Evolutionary conservation across 2,329 filamentous ascomycete species (phyloP), one percentile per base, ranked within the genome.

Genomic region (Pyrenochaeta sp.): DNA sequence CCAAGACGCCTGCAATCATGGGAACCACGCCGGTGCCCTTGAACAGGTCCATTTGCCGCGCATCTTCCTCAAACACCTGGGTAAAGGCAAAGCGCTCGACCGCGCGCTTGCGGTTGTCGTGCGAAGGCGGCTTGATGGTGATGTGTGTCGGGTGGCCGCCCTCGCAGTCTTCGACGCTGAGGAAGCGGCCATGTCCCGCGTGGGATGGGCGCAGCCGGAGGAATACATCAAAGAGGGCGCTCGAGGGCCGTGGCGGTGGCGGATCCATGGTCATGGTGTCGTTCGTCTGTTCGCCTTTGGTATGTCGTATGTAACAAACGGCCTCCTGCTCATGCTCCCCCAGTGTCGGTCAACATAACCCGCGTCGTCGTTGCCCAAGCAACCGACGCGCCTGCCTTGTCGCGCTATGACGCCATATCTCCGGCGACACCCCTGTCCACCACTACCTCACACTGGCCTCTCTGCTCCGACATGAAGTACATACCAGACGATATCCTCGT

Each of bases 81-180:
- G 95, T 99, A 71, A 99, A 99, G 1, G 89, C 91, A 73, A 98
- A 99, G 72, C 90, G 92, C 75, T 99, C 95, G 31, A 97, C 87
- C 1, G 93, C 92, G 40, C 93, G 87, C 64, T 94, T 91, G 51
- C 94, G 85, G 57, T 87, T 84, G 56, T 97, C 94, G 58, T 87
- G 90, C 2, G 92, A 90, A 0, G 93, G 92, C 7, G 81, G 79
- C 46, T 79, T 77, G 64, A 83, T 81, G 6, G 81, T 83, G 60
- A 83, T 81, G 63, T 83, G 81, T 14, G 79, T 82, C 1, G 80
- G 76, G 41, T 75, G 70, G 43, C 68, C 63, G 23, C 67, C 63
- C 17, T 72, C 69, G 33, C 66, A 67, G 17, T 75, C 71, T 72
- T 97, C 93, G 45, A 97, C 90, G 7, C 87, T 84, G 40, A 98